Evolutionary conservation across 2,329 filamentous ascomycete species (phyloP).

Genomic region (Zelopaecilomyces penicillatus): DNA sequence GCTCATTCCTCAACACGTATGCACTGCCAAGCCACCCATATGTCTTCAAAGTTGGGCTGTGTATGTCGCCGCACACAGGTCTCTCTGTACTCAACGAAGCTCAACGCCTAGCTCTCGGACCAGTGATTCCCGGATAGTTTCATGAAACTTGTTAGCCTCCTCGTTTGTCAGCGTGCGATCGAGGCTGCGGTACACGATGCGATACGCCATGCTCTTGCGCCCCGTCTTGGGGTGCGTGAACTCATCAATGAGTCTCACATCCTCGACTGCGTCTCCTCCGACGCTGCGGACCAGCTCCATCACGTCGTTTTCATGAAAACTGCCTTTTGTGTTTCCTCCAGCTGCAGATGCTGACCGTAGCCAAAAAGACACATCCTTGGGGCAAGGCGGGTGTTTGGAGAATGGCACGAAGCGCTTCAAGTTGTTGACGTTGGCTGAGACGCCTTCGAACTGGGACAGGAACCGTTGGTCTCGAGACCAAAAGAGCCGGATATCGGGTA

Average conservation of each 20-base stretch:
- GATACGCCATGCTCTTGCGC: conserved; percentile 78
- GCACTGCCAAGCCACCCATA: neutral
- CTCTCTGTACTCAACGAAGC: conserved; percentile 20
- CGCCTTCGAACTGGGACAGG: conserved; percentile 69
- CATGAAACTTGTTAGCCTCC: conserved; percentile 71
- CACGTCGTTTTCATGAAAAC: conserved; percentile 89
- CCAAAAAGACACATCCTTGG: conserved; percentile 95
- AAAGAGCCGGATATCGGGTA: conserved; percentile 93
- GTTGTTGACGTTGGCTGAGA: conserved; percentile 40
- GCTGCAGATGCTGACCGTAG: conserved; percentile 41
- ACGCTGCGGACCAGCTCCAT: conserved; percentile 90
- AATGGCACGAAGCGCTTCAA: conserved; percentile 70
- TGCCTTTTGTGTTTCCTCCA: conserved; percentile 36
- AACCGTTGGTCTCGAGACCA: conserved; percentile 86
- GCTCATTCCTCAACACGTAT: neutral
- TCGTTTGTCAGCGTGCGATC: conserved; percentile 82
- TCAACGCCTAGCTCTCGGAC: conserved; percentile 70
- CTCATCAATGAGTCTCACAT: conserved; percentile 74
- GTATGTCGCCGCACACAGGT: neutral
- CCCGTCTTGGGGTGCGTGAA: conserved; percentile 84
- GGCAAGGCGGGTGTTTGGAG: conserved; percentile 82
- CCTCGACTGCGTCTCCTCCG: conserved; percentile 77
- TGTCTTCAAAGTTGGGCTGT: neutral
- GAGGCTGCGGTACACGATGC: conserved; percentile 87
- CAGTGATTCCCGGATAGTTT: conserved; percentile 54